Percentiles rank a stretch among this genome's conserved stretches.
Evolutionary conservation across 768 basidiomycete species (phyloP).

Genomic region (Termitomyces sp.): DNA sequence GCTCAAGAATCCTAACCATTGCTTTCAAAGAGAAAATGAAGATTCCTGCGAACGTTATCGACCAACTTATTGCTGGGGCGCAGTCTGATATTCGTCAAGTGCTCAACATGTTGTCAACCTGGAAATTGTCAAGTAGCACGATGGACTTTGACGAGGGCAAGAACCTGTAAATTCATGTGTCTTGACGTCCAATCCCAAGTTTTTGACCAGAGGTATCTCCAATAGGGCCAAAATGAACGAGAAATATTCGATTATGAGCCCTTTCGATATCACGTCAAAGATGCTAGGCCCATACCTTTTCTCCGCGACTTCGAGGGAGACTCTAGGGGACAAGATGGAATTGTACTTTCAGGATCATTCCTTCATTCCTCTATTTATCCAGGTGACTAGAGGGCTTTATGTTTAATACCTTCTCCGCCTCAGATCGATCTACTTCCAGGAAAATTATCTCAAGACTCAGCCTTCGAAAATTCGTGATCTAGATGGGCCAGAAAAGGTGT

Average conservation of each 20-base stretch:
- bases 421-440: conserved; percentile 40
- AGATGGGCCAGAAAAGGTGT: conserved; percentile 53
- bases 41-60: conserved; percentile 85
- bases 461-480: conserved; percentile 55
- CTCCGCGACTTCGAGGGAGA: conserved; percentile 72
- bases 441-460: conserved; percentile 89
- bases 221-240: conserved; percentile 82
- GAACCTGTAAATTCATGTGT: conserved; percentile 52
- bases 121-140: conserved; percentile 74
- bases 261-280: conserved; percentile 88
- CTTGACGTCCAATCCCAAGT: neutral
- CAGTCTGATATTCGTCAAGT: conserved; percentile 98
- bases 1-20: conserved; percentile 86
- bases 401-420: neutral
- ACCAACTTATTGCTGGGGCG: conserved; percentile 83
- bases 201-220: neutral
- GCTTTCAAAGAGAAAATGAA: conserved; percentile 95
- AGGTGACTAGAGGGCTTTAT: conserved; percentile 38
- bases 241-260: conserved; percentile 86
- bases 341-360: conserved; percentile 95
- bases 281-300: conserved; percentile 91
- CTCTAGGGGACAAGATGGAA: conserved; percentile 89
- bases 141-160: conserved; percentile 95
- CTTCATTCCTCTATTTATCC: conserved; percentile 92
- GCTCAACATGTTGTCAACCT: conserved; percentile 96